Evolutionary conservation across 2,329 filamentous ascomycete genomes (phyloP), one percentile per base, ranked within the genome.

Genomic region (Pseudocercospora eumusae): DNA sequence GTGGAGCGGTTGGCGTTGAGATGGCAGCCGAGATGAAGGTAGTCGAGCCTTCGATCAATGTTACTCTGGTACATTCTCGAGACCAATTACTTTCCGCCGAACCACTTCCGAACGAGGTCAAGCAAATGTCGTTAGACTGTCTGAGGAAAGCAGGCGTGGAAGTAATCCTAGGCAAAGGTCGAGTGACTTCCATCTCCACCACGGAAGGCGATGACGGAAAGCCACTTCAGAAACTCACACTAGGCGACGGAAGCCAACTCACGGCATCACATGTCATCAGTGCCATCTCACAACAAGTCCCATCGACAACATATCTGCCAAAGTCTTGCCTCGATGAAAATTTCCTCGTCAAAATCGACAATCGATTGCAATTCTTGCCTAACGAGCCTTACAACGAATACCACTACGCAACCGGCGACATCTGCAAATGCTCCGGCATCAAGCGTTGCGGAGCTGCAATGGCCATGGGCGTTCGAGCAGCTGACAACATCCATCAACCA

Each of bases 21-120:
- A 92, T 93, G 82, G 89, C 91, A 0, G 86, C 88, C 1, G 90
- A 95, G 77, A 79, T 93, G 58, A 93, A 92, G 75, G 74, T 84
- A 50, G 78, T 86, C 23, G 82, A 88, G 64, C 89, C 91, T 0
- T 70, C 83, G 10, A 78, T 86, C 58, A 83, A 83, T 44, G 87
- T 93, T n/a, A 90, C 86, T 0, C 82, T 95, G 1, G 84, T 91
- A 4, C 91, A 93, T 73, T 92, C 90, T 3, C 82, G 89, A 20
- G 79, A 83, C 25, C 84, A 84, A 69, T 83, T 93, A 1, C 81
- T 93, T 7, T 92, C 89, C 0, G 85, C 88, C 0, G 91, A 95
- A 76, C 85, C 84, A 2, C 81, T 95, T 1, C 86, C 89, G 0
- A 84, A 88, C 36, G 85, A 87, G 50, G 87, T 88, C 74, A 90